A percentile compares a stretch with the other conserved stretches of the same genome.
Evolutionary conservation across 495 filamentous ascomycete genomes (phyloP).

Genomic region (Annulohypoxylon maeteangense): DNA sequence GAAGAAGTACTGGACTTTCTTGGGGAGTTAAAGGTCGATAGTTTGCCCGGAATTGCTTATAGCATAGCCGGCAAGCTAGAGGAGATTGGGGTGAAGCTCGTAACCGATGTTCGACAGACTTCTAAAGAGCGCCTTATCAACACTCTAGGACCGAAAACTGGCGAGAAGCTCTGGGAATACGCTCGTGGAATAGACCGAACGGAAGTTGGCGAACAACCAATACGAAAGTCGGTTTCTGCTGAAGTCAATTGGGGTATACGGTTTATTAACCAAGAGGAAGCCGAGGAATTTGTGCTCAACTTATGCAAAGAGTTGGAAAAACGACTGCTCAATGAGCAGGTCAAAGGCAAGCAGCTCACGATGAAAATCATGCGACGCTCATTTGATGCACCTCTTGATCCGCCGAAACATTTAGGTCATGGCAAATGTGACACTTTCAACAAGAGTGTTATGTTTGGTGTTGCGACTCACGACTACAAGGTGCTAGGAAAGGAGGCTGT

Average conservation of each 20-base stretch:
- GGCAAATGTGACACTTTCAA: constrained; percentile 94
- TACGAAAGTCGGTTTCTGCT: constrained; percentile 90
- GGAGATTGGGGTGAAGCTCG: constrained; percentile 82
- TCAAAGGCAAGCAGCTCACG: constrained; percentile 87
- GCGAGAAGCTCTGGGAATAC: constrained; percentile 91
- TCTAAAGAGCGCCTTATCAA: constrained; percentile 78
- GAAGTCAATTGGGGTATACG: constrained; percentile 99
- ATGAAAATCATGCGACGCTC: constrained; percentile 93
- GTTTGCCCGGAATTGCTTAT: constrained; percentile 88
- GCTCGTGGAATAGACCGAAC: constrained; percentile 85
- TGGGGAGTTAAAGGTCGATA: constrained; percentile 76
- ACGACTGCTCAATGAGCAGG: constrained; percentile 79
- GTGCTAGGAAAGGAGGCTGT: constrained; percentile 81
- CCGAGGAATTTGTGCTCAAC: constrained; percentile 86
- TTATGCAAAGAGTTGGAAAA: constrained; percentile 84
- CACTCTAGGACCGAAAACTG: constrained; percentile 88
- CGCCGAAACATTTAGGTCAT: constrained; percentile 93
- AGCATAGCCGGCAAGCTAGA: constrained; percentile 86
- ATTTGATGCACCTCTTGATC: constrained; percentile 86
- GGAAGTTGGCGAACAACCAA: constrained; percentile 83
- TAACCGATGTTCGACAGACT: constrained; percentile 81
- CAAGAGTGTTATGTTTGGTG: constrained; percentile 83
- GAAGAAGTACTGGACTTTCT: constrained; percentile 82
- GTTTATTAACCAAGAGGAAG: constrained; percentile 88
- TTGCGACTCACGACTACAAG: constrained; percentile 78